Base-by-base conservation (phyloP, 768 basidiomycete genomes). In the Pisolithus marmoratus region DNA sequence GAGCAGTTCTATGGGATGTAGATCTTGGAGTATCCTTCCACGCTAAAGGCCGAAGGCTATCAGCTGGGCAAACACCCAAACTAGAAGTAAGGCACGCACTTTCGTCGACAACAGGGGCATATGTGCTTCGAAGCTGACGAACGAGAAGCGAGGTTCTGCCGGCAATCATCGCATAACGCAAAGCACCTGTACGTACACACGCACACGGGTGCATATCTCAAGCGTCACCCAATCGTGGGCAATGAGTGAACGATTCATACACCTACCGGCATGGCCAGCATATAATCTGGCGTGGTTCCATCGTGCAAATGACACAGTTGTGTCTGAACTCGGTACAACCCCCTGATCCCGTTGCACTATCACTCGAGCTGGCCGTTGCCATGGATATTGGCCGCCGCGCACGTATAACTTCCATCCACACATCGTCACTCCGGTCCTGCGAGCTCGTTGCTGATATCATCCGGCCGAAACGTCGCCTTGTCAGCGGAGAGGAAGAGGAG, bases 201-300 rank as follows among this genome's bases (percentile, higher is more conserved):
- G 5, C 19, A 22, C 34, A 27, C 26, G 8, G 26, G 26, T 19
- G 45, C n/a, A 19, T 15, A n/a, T 12, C 9, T 34, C 27, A n/a
- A 27, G 29, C 29, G 27, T 46, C 53, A 46, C 53, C 50, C 6
- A 20, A 19, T 11, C n/a, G 37, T 12, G 31, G 38, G 45, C 43
- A 19, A 40, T 4, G 15, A 9, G 2, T 9, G 45, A 45, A 22
- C 17, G 37, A 44, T 26, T 38, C 3, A 19, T 8, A n/a, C 48
- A 62, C 77, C 60, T 52, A 87, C 84, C 87, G 79, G 64, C 87
- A 90, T n/a, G 87, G 87, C 87, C 87, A 90, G 59, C 86, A 90
- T 47, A 90, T 86, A 52, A 90, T 77, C 60, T 85, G 80, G 46
- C 87, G 70, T 24, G 75, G 70, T 51, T 84, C 83, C n/a, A 71